Base-by-base conservation (phyloP, 2,329 filamentous ascomycete genomes). In the Claviceps monticola region DNA sequence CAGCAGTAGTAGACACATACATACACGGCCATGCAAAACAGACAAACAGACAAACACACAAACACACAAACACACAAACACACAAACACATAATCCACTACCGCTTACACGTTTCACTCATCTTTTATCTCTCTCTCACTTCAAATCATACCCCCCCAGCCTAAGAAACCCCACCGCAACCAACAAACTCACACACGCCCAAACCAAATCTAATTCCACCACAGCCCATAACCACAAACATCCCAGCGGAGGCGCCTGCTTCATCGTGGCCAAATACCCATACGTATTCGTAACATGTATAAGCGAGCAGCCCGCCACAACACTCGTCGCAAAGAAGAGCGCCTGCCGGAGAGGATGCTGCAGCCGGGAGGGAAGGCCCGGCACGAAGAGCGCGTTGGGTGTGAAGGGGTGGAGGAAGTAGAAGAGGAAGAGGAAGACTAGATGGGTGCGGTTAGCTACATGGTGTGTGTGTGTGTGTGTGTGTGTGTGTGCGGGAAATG, bases 161-260 rank as follows among this genome's bases (percentile, higher is more conserved):
- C 70, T 73, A 26, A 78, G 61, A 56, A 74, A 83, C 4, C 57
- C 62, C 1, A 60, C 71, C 1, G 72, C 69, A 1, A 68, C 57
- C 3, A 65, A 63, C 38, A 83, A 62, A 57, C 79, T 83, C 13
- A 67, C 58, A 1, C 83, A 69, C 0, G 86, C 86, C 61, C 78
- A 82, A 0, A 73, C 61, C 42, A 95, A 71, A 51, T 88, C 77
- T 68, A 96, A 76, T 70, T 98, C 93, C 46, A 97, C 76, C 21
- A 97, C 83, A 36, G 85, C 82, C 89, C 91, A 97, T 4, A 97
- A 78, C 90, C 91, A 97, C 17, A 97, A 66, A 42, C 87, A 91
- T 0, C 88, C 93, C 14, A 96, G 66, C 5, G 89, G 83, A n/a
- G 93, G 93, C 0, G 89, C 86, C 56, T 81, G 82, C 71, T 95